phyloP scores from a whole-genome alignment of 148 eudicot genomes.

The Mesembryanthemum crystallinum region DNA sequence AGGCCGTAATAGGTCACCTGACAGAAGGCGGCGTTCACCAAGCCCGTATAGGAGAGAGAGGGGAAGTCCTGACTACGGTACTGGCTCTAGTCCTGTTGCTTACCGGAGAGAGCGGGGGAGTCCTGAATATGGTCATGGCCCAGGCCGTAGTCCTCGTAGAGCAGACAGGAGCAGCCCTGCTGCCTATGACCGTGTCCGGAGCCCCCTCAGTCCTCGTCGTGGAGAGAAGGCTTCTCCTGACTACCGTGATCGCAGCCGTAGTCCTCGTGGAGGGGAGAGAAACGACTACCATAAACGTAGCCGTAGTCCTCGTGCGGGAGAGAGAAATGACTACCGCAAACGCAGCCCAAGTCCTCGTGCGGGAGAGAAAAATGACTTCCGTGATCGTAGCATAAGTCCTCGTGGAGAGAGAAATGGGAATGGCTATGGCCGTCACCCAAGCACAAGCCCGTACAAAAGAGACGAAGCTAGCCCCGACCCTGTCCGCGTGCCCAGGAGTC shows the following conservation, averaged over 20 bases:
- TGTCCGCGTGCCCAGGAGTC: slow-evolving; percentile 38
- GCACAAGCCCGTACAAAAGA: slow-evolving; percentile 24
- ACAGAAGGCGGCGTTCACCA: slow-evolving; percentile 60
- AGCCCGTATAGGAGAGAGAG: slow-evolving; percentile 49
- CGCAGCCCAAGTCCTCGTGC: slow-evolving; percentile 4
- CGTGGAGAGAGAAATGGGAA: slow-evolving; percentile 40
- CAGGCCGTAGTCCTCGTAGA: slow-evolving; percentile 47
- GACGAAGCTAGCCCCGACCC: slow-evolving; percentile 44
- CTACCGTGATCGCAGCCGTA: slow-evolving; percentile 1
- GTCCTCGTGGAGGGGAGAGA: slow-evolving; percentile 16
- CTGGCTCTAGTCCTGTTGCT: slow-evolving; percentile 43
- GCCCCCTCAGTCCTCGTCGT: slow-evolving; percentile 26
- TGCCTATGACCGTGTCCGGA: slow-evolving; percentile 46
- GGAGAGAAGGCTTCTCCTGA: slow-evolving; percentile 2
- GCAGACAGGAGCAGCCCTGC: slow-evolving; percentile 63
- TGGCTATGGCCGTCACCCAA: slow-evolving; percentile 39
- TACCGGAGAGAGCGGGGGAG: slow-evolving; percentile 56
- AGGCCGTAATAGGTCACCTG: slow-evolving; percentile 64
- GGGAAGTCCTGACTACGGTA: slow-evolving; percentile 60
- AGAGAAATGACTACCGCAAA: slow-evolving; percentile 5
- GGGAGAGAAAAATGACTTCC: neutral
- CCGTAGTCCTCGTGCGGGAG: slow-evolving; percentile 29
- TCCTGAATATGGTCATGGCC: slow-evolving; percentile 56
- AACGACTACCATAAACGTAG: slow-evolving; percentile 19
- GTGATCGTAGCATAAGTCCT: slow-evolving; percentile 34